Evolutionary conservation across 1,139 yeast species (phyloP), one percentile per base, ranked within the genome.

Genomic region (Pichiaceae sp.): DNA sequence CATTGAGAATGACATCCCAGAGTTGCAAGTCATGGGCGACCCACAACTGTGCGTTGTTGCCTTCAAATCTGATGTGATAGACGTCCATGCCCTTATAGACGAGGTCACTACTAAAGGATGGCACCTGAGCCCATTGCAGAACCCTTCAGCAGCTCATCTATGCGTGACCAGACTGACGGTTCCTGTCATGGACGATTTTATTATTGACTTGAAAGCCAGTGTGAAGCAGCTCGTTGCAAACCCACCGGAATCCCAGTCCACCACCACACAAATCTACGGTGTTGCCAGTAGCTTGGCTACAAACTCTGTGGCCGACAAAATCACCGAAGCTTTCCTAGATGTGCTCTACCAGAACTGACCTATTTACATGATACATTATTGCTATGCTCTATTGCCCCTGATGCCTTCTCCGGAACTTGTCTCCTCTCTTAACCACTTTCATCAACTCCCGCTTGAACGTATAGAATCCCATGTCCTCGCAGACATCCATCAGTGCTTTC

Each of bases 221-320:
- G 75, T 82, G 2, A 49, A 53, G 17, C 72, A 67, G 32, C 42
- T 53, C 14, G 36, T 41, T 15, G 41, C 26, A 9, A 49, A 57
- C 2, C 48, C 55, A 6, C 48, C 59, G 34, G 59, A 60, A 2
- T 57, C 64, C 15, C 68, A 70, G 25, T 60, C 81, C 32, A 83
- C 76, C 40, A 85, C 95, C 3, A 91, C 95, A 17, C 95, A 93
- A 1, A 56, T 91, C 37, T 91, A 91, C 53, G 97, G 98, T 46
- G 94, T 89, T 34, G 97, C 97, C 1, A 96, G 96, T 5, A 83
- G 91, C 52, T 75, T 91, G 25, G 66, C 73, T 41, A 85, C 96
- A 0, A 72, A 78, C 0, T 93, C 95, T 1, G 78, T 91, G n/a
- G 96, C 89, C 3, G 94, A 82, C 43, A 67, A 71, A 40, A 60